These are phyloP conservation scores for Trichoderma orchidacearum DNA, from an alignment of 495 filamentous ascomycete genomes.

Conservation along the genomic window DNA sequence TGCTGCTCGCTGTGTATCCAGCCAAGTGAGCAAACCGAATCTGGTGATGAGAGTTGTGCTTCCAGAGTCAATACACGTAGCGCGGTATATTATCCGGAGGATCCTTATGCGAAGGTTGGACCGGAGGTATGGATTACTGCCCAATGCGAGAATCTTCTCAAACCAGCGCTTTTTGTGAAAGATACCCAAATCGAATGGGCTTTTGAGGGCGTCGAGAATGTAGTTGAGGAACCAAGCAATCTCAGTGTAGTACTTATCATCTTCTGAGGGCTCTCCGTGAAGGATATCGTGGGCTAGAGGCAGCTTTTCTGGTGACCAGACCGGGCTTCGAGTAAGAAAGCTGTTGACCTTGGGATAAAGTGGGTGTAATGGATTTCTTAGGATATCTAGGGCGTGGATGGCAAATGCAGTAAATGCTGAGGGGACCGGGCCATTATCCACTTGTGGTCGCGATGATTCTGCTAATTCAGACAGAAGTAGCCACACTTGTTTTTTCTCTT, in stretches of 20 bases:
- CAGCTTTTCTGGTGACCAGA: conserved; percentile 59
- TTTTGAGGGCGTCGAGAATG: conserved; percentile 49
- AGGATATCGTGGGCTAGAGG: conserved; percentile 67
- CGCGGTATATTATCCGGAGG: conserved; percentile 57
- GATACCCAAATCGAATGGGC: conserved; percentile 55
- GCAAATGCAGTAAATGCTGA: conserved; percentile 64
- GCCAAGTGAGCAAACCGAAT: conserved; percentile 70
- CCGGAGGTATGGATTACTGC: conserved; percentile 49
- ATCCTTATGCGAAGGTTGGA: conserved; percentile 50
- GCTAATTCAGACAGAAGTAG: conserved; percentile 64
- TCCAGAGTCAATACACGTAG: conserved; percentile 58
- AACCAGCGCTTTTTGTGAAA: conserved; percentile 71
- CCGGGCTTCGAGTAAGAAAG: conserved; percentile 62
- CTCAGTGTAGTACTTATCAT: conserved; percentile 64
- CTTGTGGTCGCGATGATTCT: conserved; percentile 48
- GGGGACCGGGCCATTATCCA: conserved; percentile 48
- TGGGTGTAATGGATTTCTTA: conserved; percentile 64
- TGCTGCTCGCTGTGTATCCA: conserved; percentile 46
- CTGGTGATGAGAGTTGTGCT: conserved; percentile 78
- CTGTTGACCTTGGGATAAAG: conserved; percentile 80
- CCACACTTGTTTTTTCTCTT: conserved; percentile 62
- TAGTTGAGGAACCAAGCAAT: conserved; percentile 70
- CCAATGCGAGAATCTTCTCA: conserved; percentile 61
- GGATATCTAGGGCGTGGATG: conserved; percentile 48
- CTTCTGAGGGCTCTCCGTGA: conserved; percentile 51